These are phyloP conservation scores for Canariomyces notabilis DNA, from an alignment of 2,329 filamentous ascomycete genomes.

Conservation along the genomic window DNA sequence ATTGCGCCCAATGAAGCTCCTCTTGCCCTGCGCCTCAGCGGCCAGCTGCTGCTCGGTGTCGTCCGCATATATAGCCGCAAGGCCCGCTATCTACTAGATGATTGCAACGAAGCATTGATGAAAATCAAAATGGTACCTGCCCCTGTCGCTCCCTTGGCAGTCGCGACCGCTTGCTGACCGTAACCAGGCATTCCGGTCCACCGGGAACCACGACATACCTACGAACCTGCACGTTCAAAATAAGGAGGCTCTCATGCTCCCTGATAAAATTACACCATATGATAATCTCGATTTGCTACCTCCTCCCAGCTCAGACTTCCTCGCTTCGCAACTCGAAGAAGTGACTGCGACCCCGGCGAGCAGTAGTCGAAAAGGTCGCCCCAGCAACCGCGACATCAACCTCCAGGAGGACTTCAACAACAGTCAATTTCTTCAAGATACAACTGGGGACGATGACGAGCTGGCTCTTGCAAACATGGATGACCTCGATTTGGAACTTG, in stretches of 20 bases:
- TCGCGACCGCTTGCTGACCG: slow-evolving; percentile 22
- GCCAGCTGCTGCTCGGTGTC: slow-evolving; percentile 89
- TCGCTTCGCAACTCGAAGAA: slow-evolving; percentile 70
- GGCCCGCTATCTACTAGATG: slow-evolving; percentile 90
- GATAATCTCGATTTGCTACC: slow-evolving; percentile 74
- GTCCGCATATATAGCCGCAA: slow-evolving; percentile 97
- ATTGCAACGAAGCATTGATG: slow-evolving; percentile 94
- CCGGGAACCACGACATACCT: slow-evolving; percentile 93
- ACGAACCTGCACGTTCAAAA: slow-evolving; percentile 73
- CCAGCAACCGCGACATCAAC: slow-evolving; percentile 61
- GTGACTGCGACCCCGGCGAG: slow-evolving; percentile 49
- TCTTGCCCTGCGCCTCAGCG: slow-evolving; percentile 88
- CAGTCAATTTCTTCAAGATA: slow-evolving; percentile 76
- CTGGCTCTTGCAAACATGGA: slow-evolving; percentile 51
- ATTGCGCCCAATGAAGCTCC: slow-evolving; percentile 89
- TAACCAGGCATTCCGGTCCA: slow-evolving; percentile 80
- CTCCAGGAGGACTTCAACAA: slow-evolving; percentile 64
- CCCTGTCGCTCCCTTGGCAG: slow-evolving; percentile 2
- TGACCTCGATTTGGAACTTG: slow-evolving; percentile 68
- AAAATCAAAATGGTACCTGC: slow-evolving; percentile 90
- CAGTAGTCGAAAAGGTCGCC: slow-evolving; percentile 54
- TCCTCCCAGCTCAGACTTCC: slow-evolving; percentile 80
- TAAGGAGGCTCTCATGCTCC: slow-evolving; percentile 80
- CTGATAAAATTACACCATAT: slow-evolving; percentile 87
- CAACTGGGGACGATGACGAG: slow-evolving; percentile 54